Conservation (phyloP, 2,329 filamentous ascomycete genomes). For the Colletotrichum plurivorum region DNA sequence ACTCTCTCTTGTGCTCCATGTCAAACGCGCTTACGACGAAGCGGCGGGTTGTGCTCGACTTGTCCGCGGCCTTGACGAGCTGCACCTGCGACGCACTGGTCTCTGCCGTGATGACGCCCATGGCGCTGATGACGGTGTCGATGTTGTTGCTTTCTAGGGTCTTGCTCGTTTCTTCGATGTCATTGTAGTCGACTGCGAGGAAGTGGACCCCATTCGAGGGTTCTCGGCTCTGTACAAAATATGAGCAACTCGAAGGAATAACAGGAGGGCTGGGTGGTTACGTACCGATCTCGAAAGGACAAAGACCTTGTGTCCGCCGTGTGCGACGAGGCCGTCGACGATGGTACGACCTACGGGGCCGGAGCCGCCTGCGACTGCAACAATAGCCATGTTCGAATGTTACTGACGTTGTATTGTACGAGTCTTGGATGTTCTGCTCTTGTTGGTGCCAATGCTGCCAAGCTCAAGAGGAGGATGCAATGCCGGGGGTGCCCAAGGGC, state of each 20-base stretch:
- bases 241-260: slow-evolving; percentile 49
- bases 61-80: slow-evolving; percentile 59
- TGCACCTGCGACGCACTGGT: slow-evolving; percentile 52
- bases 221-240: not conserved
- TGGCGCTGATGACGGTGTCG: slow-evolving; percentile 59
- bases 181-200: slow-evolving; percentile 47
- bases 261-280: not conserved
- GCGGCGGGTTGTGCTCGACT: slow-evolving; percentile 53
- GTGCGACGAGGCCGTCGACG: slow-evolving; percentile 57
- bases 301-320: slow-evolving; percentile 53
- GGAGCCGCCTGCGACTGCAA: slow-evolving; percentile 63
- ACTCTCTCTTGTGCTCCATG: slow-evolving; percentile 44
- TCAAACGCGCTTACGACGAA: slow-evolving; percentile 61
- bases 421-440: not conserved
- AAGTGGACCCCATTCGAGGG: slow-evolving; percentile 20
- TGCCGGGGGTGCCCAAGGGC: not conserved
- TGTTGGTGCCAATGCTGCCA: not conserved
- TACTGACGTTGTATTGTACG: not conserved
- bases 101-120: slow-evolving; percentile 45
- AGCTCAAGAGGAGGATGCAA: not conserved
- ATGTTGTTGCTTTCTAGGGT: slow-evolving; percentile 53
- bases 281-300: slow-evolving; percentile 56
- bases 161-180: slow-evolving; percentile 41
- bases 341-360: slow-evolving; percentile 62
- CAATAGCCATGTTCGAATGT: slow-evolving; percentile 40